phyloP scores from a whole-genome alignment of 2,329 filamentous ascomycete genomes.

The Raffaelea arxii region DNA sequence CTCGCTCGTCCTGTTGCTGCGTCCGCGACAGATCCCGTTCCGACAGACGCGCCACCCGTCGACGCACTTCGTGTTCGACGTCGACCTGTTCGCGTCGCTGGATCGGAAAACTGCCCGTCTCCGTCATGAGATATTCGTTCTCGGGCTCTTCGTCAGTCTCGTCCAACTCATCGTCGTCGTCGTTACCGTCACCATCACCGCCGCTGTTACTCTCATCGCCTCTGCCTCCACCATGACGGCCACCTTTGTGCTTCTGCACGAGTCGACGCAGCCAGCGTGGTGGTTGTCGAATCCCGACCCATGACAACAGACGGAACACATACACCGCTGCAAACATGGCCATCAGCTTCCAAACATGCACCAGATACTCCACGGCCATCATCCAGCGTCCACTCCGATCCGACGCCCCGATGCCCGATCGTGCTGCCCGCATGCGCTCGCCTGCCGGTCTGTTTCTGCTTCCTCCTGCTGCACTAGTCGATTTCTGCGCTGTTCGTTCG shows the following conservation, averaged over 20 bases:
- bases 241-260: constrained; percentile 30
- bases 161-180: constrained; percentile 7
- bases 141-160: constrained; percentile 8
- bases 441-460: too few species aligned
- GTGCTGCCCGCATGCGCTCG: constrained; percentile 33
- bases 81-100: constrained; percentile 40
- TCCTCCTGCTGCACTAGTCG: too few species aligned
- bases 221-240: constrained; percentile 13
- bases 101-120: constrained; percentile 31
- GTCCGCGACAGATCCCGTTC: constrained; percentile 17
- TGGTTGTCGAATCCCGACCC: constrained; percentile 49
- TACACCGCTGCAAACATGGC: constrained; percentile 47
- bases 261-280: constrained; percentile 55
- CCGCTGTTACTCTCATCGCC: constrained; percentile 14
- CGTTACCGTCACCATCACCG: neutral
- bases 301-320: constrained; percentile 41
- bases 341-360: constrained; percentile 61
- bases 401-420: constrained; percentile 66
- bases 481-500: constrained; percentile 57
- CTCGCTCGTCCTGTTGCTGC: constrained; percentile 41
- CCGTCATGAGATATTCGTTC: constrained; percentile 16
- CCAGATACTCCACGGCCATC: constrained; percentile 65
- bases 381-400: constrained; percentile 73
- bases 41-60: constrained; percentile 31
- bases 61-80: constrained; percentile 69